Evolutionary conservation across 1,139 yeast genomes (phyloP), one percentile per base, ranked within the genome.

Genomic region (Kazachstania sp.): DNA sequence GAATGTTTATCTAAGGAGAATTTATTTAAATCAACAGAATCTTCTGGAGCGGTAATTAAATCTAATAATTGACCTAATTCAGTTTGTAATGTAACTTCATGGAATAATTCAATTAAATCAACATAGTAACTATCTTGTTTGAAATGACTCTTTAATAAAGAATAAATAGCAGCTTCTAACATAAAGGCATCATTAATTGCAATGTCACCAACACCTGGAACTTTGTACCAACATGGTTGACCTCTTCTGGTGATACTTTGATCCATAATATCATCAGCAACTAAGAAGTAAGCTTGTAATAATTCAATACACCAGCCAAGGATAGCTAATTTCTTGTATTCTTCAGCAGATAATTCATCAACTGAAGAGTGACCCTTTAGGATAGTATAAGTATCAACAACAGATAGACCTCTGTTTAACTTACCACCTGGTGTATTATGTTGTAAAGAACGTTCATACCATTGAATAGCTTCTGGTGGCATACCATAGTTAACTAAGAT

Each of bases 181-280:
- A 94, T 87, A 68, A 92, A 94, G 2, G 98, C 80, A 64, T 94
- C 99, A 65, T 94, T 94, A 69, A 94, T 92, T 51, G 99, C 98
- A 65, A 92, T 84, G 67, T 87, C 86, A 39, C 86, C 86, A 49
- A 90, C 95, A 41, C 80, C 81, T 52, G 81, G 83, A 46, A 72
- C 77, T 63, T 73, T 82, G 72, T 90, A 94, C 98, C 98, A 94
- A 71, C 99, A 94, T 58, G 96, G 92, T 69, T 92, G 97, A 48
- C 97, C 97, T 67, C 99, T 83, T 75, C 99, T 86, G 42, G 98
- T 94, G 68, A 87, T 85, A 36, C 97, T 86, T 57, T 81, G 81
- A 69, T 94, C 99, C 99, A 94, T 94, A 79, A 94, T 94, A 68
- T 94, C 99, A 67, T 94, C 99, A 36, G 97, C 95, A 46, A 94